Conservation (phyloP, 1,284 basidiomycete genomes). For the Ceratobasidium sp. region DNA sequence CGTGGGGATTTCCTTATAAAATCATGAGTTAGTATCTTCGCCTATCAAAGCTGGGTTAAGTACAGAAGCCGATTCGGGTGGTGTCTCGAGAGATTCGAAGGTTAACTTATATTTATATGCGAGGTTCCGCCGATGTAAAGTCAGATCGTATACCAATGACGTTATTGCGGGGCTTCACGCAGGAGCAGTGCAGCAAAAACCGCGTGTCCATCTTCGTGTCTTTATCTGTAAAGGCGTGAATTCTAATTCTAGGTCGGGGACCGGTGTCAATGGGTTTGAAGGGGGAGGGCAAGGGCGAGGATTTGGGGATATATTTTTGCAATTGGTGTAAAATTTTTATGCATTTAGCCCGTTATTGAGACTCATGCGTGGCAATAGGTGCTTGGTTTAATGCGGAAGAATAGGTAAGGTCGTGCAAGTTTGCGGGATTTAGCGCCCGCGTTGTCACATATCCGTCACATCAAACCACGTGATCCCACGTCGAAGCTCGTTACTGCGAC, state of each 20-base stretch:
- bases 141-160: background rate
- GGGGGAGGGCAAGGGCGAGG: background rate
- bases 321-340: background rate
- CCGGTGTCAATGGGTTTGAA: background rate
- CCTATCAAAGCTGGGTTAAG: background rate
- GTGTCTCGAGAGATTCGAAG: background rate
- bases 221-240: no score
- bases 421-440: background rate
- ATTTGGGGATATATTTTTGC: background rate
- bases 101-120: background rate
- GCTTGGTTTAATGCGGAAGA: no score
- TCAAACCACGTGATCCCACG: slow-evolving; percentile 1
- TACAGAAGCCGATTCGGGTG: background rate
- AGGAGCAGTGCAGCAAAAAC: no score
- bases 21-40: background rate
- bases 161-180: background rate
- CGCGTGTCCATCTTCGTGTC: no score
- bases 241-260: background rate
- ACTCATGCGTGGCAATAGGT: no score
- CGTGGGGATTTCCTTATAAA: no score
- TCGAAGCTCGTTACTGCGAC: background rate
- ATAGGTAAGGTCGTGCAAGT: no score
- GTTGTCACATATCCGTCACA: background rate
- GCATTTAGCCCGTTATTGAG: background rate
- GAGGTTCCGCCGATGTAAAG: background rate